A percentile compares a stretch with the other conserved stretches of the same genome.
These are phyloP conservation scores for Dalbergia oliveri DNA, from an alignment of 306 rosid genomes.

Conservation along the genomic window DNA sequence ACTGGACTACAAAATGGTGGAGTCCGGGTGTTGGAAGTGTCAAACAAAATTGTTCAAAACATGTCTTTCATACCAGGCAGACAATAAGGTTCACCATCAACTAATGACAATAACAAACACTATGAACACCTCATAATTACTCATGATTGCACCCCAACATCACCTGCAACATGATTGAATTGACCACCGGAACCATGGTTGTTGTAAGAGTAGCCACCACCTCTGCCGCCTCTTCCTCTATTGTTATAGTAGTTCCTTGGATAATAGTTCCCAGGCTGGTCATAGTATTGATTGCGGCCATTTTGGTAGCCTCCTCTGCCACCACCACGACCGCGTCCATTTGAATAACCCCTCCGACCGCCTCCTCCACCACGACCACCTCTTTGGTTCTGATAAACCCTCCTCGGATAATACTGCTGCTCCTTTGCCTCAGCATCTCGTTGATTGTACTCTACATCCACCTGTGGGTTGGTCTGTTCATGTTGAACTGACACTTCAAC, in stretches of 20 bases:
- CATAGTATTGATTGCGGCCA: conserved; percentile 82
- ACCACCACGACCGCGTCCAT: conserved; percentile 83
- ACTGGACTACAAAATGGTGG: conserved; percentile 57
- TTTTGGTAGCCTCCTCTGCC: conserved; percentile 70
- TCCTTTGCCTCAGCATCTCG: conserved; percentile 75
- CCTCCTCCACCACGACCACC: conserved; percentile 86
- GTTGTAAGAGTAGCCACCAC: conserved; percentile 66
- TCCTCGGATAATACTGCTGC: conserved; percentile 69
- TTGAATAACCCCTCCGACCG: conserved; percentile 81
- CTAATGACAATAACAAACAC: conserved; percentile 45
- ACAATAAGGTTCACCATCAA: conserved; percentile 56
- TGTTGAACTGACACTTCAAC: conserved; percentile 63
- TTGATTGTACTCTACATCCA: conserved; percentile 60
- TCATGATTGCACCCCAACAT: conserved; percentile 79
- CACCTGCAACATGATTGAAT: conserved; percentile 61
- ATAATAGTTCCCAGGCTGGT: conserved; percentile 86
- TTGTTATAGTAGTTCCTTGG: conserved; percentile 71
- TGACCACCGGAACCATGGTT: conserved; percentile 63
- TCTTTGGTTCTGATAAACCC: conserved; percentile 80
- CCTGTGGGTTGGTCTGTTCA: conserved; percentile 58
- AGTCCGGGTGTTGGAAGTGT: conserved; percentile 54
- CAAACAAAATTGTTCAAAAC: conserved; percentile 57
- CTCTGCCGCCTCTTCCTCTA: conserved; percentile 84
- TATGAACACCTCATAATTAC: conserved; percentile 52
- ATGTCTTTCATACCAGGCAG: conserved; percentile 52